Evolutionary conservation across 2,329 filamentous ascomycete genomes (phyloP), one percentile per base, ranked within the genome.

Genomic region (Claviceps sp.): DNA sequence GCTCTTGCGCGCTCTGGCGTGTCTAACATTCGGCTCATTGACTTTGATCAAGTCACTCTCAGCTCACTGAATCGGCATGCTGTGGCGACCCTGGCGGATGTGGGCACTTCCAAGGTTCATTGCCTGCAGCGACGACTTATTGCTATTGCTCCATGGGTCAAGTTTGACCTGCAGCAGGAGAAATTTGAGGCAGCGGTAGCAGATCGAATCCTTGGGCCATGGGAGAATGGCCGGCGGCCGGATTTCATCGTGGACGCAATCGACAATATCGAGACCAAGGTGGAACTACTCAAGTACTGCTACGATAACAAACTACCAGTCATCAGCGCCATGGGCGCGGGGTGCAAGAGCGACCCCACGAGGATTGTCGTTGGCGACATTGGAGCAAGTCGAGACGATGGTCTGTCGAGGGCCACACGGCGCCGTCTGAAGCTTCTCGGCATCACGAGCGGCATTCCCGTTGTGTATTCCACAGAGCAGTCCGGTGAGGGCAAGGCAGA

Each of bases 181-280:
- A 83, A 97, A 48, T 96, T 94, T 66, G 81, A 82, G 55, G 81
- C 77, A 47, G 66, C 73, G 16, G 81, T 74, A 10, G 89, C 89
- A 0, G 76, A 78, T 6, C 65, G 70, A 11, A 72, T 96, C 56
- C 72, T 98, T 43, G 80, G 72, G 0, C 73, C 80, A 0, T 89
- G 88, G 82, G 68, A 70, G 43, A 73, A 68, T 5, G 81, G 73
- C 16, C 78, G 77, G 16, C 78, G 77, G 60, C 89, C 90, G 1
- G 85, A 91, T 60, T 98, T 84, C 62, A 82, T 98, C n/a, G 81
- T 98, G 39, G 93, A 98, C 68, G 94, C 91, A 22, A 98, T 98
- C 58, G 93, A 98, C 68, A 97, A 98, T 64, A 97, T 98, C 56
- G 88, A 95, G 50, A 95, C 89, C 51, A 98, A 98, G 71, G 91